Conservation (phyloP, 2,329 filamentous ascomycete genomes). For the Venturia oleaginea region DNA sequence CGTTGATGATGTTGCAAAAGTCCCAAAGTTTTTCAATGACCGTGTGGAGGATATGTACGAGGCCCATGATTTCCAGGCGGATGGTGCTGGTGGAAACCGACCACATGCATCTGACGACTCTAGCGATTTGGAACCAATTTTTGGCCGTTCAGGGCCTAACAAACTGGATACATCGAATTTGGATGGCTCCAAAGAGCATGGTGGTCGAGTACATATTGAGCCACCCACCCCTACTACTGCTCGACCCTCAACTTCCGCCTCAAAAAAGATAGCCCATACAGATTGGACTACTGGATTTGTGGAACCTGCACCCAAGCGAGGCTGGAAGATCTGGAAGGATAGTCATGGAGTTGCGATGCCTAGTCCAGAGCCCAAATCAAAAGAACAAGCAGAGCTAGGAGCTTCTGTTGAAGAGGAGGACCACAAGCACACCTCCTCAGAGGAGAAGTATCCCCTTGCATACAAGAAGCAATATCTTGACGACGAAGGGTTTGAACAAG, state of each 20-base stretch:
- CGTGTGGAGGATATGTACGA: slow-evolving; percentile 2
- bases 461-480: slow-evolving; percentile 27
- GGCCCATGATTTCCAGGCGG: background rate
- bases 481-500: slow-evolving; percentile 20
- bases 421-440: slow-evolving; percentile 20
- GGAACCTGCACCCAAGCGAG: slow-evolving; percentile 15
- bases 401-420: slow-evolving; percentile 17
- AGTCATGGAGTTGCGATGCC: slow-evolving; percentile 28
- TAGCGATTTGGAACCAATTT: background rate
- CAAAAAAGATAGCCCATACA: background rate
- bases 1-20: slow-evolving; percentile 9
- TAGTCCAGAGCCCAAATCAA: slow-evolving; percentile 34
- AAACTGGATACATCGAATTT: background rate
- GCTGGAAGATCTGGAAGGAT: slow-evolving; percentile 27
- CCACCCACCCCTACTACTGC: background rate
- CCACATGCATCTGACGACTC: background rate
- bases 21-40: slow-evolving; percentile 1
- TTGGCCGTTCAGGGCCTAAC: background rate
- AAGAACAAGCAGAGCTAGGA: slow-evolving; percentile 28
- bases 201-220: background rate
- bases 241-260: background rate
- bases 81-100: background rate
- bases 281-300: slow-evolving; percentile 26
- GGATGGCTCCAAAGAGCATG: background rate
- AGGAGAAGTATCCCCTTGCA: slow-evolving; percentile 22